Evolutionary conservation across 1,139 yeast genomes (phyloP), one percentile per base, ranked within the genome.

Genomic region (Geotrichum phurueaensis): DNA sequence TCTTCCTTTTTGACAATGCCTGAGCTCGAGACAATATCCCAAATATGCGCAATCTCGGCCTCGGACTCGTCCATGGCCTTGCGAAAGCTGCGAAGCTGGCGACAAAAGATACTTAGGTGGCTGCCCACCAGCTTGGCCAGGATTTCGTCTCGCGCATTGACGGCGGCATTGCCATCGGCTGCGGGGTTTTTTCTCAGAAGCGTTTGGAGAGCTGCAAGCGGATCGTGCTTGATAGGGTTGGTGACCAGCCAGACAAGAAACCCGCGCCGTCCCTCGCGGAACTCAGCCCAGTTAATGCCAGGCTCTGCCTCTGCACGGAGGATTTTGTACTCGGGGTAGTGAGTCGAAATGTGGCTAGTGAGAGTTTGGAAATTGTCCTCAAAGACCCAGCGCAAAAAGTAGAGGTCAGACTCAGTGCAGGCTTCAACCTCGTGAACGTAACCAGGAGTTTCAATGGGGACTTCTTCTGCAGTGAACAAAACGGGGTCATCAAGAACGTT

Each of bases 271-370:
- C 66, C 67, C 36, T 61, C 60, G 3, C 69, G 60, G 58, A 66
- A 67, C 45, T 66, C 69, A 13, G 65, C 65, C 70, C 70, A 67
- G 20, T 67, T 64, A 51, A 67, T 64, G 39, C 69, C 70, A 2
- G 69, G 68, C 51, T 67, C 70, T 9, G 65, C 63, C 50, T 66
- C 67, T 10, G 69, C 67, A 31, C 65, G 49, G 23, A 67, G 64
- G 27, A 67, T 59, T 56, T 63, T 63, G 55, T 62, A 66, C 6
- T 64, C 67, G 1, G 66, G 65, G 47, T 52, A 62, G 13, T 59
- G 51, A 13, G 49, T 27, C 33, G 58, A 54, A 3, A 67, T 57
- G 13, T 54, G 48, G 23, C 31, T 47, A 12, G 67, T 63, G 56
- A 67, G 59, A 31, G 33, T 29, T 20, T 63, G 62, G 51, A 67